Conservation (phyloP, 1,284 basidiomycete genomes). For the Flammula alnicola region DNA sequence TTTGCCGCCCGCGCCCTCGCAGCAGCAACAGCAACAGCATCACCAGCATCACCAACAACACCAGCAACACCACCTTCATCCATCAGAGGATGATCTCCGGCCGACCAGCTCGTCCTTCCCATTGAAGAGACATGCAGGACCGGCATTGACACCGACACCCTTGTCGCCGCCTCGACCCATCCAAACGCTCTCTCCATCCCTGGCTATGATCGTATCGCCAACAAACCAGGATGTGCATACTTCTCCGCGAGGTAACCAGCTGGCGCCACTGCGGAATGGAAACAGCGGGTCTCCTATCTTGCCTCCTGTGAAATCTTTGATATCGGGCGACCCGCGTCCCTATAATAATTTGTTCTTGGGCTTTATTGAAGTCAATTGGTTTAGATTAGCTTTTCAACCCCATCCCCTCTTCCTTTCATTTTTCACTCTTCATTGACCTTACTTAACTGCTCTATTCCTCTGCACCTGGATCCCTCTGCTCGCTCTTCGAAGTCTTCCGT, state of each 20-base stretch:
- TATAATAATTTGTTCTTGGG: conserved; percentile 5
- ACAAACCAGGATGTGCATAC: conserved; percentile 35
- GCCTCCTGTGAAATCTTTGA: conserved; percentile 33
- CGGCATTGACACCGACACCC: conserved; percentile 28
- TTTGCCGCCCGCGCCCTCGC: conserved; percentile 1
- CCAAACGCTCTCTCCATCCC: conserved; percentile 39
- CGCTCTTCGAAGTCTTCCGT: not conserved
- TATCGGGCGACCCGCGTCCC: conserved; percentile 23
- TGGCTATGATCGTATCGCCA: conserved; percentile 41
- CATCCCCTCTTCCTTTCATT: conserved; percentile 7
- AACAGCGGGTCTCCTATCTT: conserved; percentile 32
- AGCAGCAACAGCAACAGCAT: conserved; percentile 5
- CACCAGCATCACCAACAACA: conserved; percentile 20
- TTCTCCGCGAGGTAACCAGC: conserved; percentile 31
- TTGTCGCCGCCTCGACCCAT: conserved; percentile 29
- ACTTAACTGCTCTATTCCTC: not conserved
- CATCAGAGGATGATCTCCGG: conserved; percentile 22
- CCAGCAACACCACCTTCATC: conserved; percentile 3
- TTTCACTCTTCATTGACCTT: not conserved
- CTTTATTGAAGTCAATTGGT: conserved; percentile 7
- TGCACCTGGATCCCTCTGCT: not conserved
- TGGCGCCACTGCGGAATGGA: conserved; percentile 32
- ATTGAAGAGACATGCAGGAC: conserved; percentile 31
- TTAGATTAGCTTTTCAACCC: conserved; percentile 5
- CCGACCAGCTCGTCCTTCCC: conserved; percentile 19